Conservation (phyloP, 331 rosid species). For the Cydonia oblonga region DNA sequence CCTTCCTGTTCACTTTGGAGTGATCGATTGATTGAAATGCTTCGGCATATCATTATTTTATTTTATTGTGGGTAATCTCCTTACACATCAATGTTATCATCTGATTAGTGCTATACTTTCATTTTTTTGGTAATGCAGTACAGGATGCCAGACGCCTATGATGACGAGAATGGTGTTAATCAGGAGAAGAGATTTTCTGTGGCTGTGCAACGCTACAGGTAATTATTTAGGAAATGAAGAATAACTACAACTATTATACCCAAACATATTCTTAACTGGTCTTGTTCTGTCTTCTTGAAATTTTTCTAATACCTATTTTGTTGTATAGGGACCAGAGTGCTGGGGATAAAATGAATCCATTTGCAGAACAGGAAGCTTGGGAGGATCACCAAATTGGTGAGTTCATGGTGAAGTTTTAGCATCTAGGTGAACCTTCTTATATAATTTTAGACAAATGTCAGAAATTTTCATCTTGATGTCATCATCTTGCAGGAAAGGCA, state of each 20-base stretch:
- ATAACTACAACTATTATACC: background rate
- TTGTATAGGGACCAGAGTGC: slow-evolving; percentile 48
- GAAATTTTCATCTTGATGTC: slow-evolving; percentile 3
- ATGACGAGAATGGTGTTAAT: slow-evolving; percentile 63
- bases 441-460: background rate
- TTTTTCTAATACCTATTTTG: background rate
- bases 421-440: background rate
- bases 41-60: background rate
- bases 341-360: slow-evolving; percentile 85
- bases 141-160: slow-evolving; percentile 91
- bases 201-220: slow-evolving; percentile 62
- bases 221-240: background rate
- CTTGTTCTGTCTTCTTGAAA: background rate
- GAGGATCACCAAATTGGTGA: slow-evolving; percentile 89
- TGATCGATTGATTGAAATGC: background rate
- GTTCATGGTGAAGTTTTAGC: background rate
- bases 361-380: slow-evolving; percentile 97
- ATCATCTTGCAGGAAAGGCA: slow-evolving; percentile 58
- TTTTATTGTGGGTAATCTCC: background rate
- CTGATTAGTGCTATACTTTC: background rate
- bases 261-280: background rate
- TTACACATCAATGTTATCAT: background rate
- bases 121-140: slow-evolving; percentile 46
- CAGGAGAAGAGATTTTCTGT: slow-evolving; percentile 88
- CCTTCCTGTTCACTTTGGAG: background rate